Evolutionary conservation across 2,329 filamentous ascomycete genomes (phyloP), one percentile per base, ranked within the genome.

Genomic region (Cadophora luteo-olivacea): DNA sequence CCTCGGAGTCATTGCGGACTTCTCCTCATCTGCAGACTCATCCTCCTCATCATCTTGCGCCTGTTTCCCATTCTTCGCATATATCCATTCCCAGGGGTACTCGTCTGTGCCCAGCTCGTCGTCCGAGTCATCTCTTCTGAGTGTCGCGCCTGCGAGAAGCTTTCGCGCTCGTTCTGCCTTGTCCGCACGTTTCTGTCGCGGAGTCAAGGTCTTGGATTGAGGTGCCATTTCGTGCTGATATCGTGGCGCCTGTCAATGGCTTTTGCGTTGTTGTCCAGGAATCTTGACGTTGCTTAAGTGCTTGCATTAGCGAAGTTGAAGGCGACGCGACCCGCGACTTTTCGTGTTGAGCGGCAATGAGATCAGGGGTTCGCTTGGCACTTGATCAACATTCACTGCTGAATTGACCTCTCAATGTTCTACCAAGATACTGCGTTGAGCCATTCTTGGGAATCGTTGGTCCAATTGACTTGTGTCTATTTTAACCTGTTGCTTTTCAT

Each of bases 101-200:
- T 93, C 91, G 61, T 92, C 89, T 45, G 86, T 83, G 33, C 89
- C 91, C 29, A 97, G 86, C 79, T 97, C 95, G 79, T 97, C 94
- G 78, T 97, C 94, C 0, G 93, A 97, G 78, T 97, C 91, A 70
- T 96, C 92, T 75, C 91, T 67, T 14, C 51, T 58, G 7, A 63
- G 19, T 19, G 64, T 68, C 12, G 55, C 67, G 16, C 70, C 73
- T 22, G 68, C 60, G 4, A 77, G 69, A 41, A 83, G 84, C 75
- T 81, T 79, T 68, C 81, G 82, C 54, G 82, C 80, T 38, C 78
- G 78, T 70, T 81, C 78, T 32, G 71, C 73, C 60, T 78, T 79
- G 45, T 74, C 45, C 29, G 76, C 74, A 32, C 65, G 55, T 61
- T 67, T 67, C 60, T 74, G 69, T 41, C 65, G 57, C 51, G 70